phyloP scores from a whole-genome alignment of 1,284 basidiomycete genomes.

The Moesziomyces sp. region DNA sequence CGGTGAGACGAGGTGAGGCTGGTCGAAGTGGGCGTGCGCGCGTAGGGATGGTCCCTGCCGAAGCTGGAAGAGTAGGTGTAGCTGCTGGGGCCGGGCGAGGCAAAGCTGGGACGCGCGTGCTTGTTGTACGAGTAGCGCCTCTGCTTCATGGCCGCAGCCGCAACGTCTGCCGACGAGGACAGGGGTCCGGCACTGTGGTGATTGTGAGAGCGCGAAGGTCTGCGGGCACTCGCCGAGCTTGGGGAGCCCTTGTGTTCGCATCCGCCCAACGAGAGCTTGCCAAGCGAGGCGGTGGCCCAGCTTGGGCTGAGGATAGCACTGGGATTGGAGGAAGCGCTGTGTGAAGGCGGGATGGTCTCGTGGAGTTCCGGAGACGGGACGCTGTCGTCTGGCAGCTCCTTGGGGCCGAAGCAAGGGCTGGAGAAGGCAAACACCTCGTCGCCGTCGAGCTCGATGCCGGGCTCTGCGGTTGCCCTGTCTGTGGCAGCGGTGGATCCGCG shows the following conservation, averaged over 20 bases:
- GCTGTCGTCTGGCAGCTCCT: constrained; percentile 45
- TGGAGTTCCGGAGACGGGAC: constrained; percentile 39
- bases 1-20: constrained; percentile 31
- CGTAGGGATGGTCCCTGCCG: constrained; percentile 51
- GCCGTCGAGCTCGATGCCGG: constrained; percentile 43
- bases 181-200: constrained; percentile 27
- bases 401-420: constrained; percentile 59
- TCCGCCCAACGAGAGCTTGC: constrained; percentile 48
- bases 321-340: constrained; percentile 21
- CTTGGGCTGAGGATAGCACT: constrained; percentile 51
- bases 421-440: constrained; percentile 62
- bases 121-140: constrained; percentile 51
- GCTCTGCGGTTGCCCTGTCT: constrained; percentile 27
- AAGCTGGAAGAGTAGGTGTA: constrained; percentile 48
- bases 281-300: constrained; percentile 54
- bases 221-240: constrained; percentile 17
- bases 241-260: constrained; percentile 40
- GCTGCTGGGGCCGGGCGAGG: constrained; percentile 39
- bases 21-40: constrained; percentile 40
- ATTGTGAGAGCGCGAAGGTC: constrained; percentile 38
- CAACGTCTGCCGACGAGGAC: constrained; percentile 45
- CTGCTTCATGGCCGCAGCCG: constrained; percentile 49
- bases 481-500: constrained; percentile 21
- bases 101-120: constrained; percentile 32
- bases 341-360: constrained; percentile 34